Conservation (phyloP, 176 grass and related monocot genomes). For the Avena insularis region DNA sequence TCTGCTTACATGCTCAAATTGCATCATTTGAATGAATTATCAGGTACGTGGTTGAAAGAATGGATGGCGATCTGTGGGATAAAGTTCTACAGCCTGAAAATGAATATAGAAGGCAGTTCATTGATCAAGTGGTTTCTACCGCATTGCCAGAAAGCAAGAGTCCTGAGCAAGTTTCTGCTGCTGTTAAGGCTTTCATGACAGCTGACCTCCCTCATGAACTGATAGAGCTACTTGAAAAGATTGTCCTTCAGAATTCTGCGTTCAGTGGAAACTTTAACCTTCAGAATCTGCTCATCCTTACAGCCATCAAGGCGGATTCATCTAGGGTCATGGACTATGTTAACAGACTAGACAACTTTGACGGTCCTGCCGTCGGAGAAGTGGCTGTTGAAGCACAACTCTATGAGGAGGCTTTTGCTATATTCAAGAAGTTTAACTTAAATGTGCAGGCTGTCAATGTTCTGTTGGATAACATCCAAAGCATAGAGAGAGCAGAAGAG, state of each 20-base stretch:
- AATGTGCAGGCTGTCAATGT: conserved; percentile 98
- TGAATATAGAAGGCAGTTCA: conserved; percentile 96
- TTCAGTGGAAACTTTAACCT: conserved; percentile 99
- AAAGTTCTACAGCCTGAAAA: conserved; percentile 96
- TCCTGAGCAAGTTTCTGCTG: conserved; percentile 98
- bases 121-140: conserved; percentile 99
- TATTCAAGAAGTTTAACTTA: conserved; percentile 99
- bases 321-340: conserved; percentile 98
- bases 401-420: conserved; percentile 97
- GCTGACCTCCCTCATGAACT: conserved; percentile 97
- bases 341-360: conserved; percentile 98
- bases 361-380: conserved; percentile 96
- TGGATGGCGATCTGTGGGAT: conserved; percentile 98
- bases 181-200: conserved; percentile 99
- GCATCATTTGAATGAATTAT: conserved; percentile 40
- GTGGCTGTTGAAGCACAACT: conserved; percentile 96
- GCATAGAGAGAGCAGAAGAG: conserved; percentile 96
- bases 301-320: conserved; percentile 95
- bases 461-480: conserved; percentile 83
- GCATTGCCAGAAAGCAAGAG: conserved; percentile 99
- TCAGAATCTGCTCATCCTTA: conserved; percentile 97
- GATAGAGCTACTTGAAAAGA: conserved; percentile 98
- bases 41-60: conserved; percentile 98
- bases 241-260: conserved; percentile 96
- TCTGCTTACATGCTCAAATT: conserved; percentile 25